A percentile compares a stretch with the other conserved stretches of the same genome.
Evolutionary conservation across 345 rosid species (phyloP).

Genomic region (Eucalyptus sideroxylon): DNA sequence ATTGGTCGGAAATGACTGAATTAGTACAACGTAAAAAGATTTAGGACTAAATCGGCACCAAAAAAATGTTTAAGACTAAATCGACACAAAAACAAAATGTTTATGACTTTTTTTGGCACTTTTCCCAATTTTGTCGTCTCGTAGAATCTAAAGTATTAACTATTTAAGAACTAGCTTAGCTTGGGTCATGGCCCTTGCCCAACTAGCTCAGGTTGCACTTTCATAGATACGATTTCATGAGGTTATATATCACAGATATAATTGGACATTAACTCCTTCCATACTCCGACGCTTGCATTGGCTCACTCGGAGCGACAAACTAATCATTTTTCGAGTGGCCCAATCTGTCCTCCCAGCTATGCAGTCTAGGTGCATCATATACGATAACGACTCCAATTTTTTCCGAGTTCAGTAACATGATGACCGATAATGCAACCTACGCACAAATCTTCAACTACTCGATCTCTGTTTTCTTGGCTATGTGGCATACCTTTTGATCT

Average conservation of each 20-base stretch:
- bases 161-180: too few species aligned
- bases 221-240: neutral
- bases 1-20: fast-evolving
- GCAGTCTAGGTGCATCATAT: neutral
- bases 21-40: too few species aligned
- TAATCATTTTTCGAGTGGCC: neutral
- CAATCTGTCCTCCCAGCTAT: neutral
- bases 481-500: neutral
- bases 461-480: neutral
- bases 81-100: too few species aligned
- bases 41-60: too few species aligned
- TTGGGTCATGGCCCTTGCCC: neutral
- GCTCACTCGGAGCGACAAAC: neutral
- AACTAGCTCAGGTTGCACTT: neutral
- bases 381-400: neutral
- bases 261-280: neutral
- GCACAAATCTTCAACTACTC: neutral
- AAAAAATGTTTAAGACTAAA: too few species aligned
- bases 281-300: neutral
- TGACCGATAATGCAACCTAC: neutral
- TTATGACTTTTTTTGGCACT: too few species aligned
- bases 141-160: neutral
- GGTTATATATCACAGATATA: neutral
- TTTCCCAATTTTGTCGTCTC: neutral
- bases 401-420: neutral